Conservation (phyloP, 2,329 filamentous ascomycete species). For the Penicillium sclerotiorum region DNA sequence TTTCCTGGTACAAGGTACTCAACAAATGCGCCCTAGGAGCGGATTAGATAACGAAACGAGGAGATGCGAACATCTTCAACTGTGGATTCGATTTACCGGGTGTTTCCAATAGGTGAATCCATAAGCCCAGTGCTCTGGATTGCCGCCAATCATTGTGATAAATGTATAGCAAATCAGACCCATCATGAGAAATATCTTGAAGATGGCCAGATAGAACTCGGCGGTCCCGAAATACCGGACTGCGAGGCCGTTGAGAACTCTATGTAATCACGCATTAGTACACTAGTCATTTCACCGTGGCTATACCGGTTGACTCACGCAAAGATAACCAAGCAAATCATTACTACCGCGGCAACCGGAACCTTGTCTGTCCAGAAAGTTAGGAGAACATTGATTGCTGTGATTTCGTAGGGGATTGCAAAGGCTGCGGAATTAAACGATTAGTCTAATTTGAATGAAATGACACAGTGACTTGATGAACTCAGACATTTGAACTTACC, state of each 20-base stretch:
- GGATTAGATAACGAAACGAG: no score
- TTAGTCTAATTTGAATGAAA: neutral
- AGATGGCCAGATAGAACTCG: slow-evolving; percentile 51
- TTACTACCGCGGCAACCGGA: slow-evolving; percentile 36
- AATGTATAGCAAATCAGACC: slow-evolving; percentile 59
- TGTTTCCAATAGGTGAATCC: slow-evolving; percentile 67
- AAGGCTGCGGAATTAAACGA: slow-evolving; percentile 19
- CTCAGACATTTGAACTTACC: no score
- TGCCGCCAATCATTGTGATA: slow-evolving; percentile 77
- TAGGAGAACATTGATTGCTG: slow-evolving; percentile 16
- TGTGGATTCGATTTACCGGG: no score
- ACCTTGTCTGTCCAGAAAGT: slow-evolving; percentile 19
- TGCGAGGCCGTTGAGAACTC: no score
- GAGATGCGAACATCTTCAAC: no score
- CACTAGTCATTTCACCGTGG: no score
- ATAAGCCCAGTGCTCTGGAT: slow-evolving; percentile 68
- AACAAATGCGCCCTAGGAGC: slow-evolving; percentile 67
- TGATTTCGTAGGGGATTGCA: slow-evolving; percentile 1
- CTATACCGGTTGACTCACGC: slow-evolving; percentile 47
- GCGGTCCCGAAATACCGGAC: slow-evolving; percentile 48
- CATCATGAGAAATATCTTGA: slow-evolving; percentile 42
- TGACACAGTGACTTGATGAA: neutral
- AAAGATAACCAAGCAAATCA: slow-evolving; percentile 40
- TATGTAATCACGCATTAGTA: no score
- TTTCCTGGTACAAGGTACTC: slow-evolving; percentile 63